phyloP scores from a whole-genome alignment of 495 filamentous ascomycete genomes.

The Hypoxylon intermedium region DNA sequence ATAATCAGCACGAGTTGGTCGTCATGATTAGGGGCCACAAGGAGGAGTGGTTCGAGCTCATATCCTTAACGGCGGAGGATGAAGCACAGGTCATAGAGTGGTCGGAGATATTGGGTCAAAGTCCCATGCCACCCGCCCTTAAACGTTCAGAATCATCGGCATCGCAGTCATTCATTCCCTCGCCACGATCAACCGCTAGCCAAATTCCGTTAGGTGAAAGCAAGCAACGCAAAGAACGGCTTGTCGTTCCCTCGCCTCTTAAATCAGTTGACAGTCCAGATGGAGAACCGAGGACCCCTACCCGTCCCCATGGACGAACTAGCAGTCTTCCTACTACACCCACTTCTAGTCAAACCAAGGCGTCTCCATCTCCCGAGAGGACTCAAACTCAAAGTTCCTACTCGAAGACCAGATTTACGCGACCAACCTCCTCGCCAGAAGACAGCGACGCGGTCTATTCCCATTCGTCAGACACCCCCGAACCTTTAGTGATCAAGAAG shows the following conservation, averaged over 20 bases:
- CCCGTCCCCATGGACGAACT: conserved; percentile 32
- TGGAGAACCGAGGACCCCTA: conserved; percentile 39
- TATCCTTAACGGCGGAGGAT: conserved; percentile 73
- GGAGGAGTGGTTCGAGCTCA: conserved; percentile 81
- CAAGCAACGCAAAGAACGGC: conserved; percentile 43
- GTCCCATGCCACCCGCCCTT: conserved; percentile 74
- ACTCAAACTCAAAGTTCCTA: conserved; percentile 43
- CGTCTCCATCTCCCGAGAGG: conserved; percentile 35
- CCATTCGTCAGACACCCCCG: conserved; percentile 37
- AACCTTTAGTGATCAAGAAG: conserved; percentile 43
- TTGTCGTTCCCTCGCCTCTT: conserved; percentile 32
- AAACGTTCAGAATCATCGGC: conserved; percentile 28
- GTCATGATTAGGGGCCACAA: conserved; percentile 80
- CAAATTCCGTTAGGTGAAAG: conserved; percentile 80
- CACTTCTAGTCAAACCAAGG: conserved; percentile 13
- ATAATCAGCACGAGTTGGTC: conserved; percentile 71
- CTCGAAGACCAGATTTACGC: conserved; percentile 18
- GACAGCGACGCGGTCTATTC: conserved; percentile 9
- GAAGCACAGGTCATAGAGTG: conserved; percentile 83
- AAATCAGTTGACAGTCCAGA: conserved; percentile 9
- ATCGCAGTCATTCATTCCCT: conserved; percentile 39
- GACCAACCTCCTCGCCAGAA: conserved; percentile 5
- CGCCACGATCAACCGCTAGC: conserved; percentile 62
- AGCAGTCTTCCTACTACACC: conserved; percentile 34
- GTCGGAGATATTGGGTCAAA: conserved; percentile 77